Base-by-base conservation (phyloP, 139 green algal species). In the Monoraphidium neglectum region DNA sequence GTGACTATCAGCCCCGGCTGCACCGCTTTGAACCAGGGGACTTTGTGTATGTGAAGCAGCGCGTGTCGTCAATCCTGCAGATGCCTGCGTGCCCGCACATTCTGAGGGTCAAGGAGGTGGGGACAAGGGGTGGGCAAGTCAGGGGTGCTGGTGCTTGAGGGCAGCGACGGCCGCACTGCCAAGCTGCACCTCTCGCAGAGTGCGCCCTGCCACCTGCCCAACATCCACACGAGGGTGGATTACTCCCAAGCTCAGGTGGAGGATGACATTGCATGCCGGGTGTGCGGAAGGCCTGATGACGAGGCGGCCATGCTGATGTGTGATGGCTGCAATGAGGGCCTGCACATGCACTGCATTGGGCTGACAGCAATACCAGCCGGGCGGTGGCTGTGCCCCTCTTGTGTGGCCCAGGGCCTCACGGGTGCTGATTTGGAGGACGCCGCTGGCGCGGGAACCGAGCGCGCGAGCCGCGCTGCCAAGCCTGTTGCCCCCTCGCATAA, bases 21-120 rank as follows among this genome's bases (percentile, higher is more conserved):
- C 3, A 40, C 5, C 53, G 61, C 33, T 82, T 82, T 49, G 46
- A n/a, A 12, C n/a, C 33, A 28, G 76, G 76, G 3, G n/a, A 82
- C 13, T 76, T 73, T 67, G 70, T 78, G 0, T 79, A 76, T 65
- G 36, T 78, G 30, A 37, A 68, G 33, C 15, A 33, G 6, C 16
- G 38, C 37, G 37, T 70, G 32, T 36, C 36, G 21, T 5, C 18
- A 6, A 61, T 46, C 16, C 36, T 79, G 57, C 36, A 78, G 37
- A 47, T 79, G 13, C 51, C 4, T 3, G 38, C 46, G 3, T n/a
- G 30, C 32, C 77, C 56, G 10, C 15, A 60, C 1, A 74, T 79
- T 3, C 33, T 83, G 32, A 35, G 72, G 30, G 71, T 83, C 16
- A 47, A 72, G 23, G 49, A 60, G 10, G 73, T 57, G 4, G 56